phyloP scores from a whole-genome alignment of 305 asterid genomes.

The Fraxinus greggii region DNA sequence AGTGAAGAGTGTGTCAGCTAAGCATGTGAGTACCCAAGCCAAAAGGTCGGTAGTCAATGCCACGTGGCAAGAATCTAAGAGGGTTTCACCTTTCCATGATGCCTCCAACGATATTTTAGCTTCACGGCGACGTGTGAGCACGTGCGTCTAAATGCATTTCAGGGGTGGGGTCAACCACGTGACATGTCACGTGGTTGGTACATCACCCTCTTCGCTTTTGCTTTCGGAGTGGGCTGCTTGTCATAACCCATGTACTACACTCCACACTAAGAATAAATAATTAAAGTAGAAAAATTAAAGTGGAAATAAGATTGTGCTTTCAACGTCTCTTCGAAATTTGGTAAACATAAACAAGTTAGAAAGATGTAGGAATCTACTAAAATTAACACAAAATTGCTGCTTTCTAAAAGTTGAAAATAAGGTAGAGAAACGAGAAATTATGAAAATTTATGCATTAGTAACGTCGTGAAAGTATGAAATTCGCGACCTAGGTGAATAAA shows the following conservation, averaged over 20 bases:
- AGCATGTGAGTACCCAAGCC: slow-evolving; percentile 46
- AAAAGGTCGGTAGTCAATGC: slow-evolving; percentile 40
- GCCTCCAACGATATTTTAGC: slow-evolving; percentile 23
- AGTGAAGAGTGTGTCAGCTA: slow-evolving; percentile 44
- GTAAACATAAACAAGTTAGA: not conserved
- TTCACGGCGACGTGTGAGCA: slow-evolving; percentile 36
- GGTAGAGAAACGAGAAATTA: not conserved
- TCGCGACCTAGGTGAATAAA: not conserved
- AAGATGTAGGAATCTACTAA: not conserved
- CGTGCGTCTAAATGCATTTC: slow-evolving; percentile 29
- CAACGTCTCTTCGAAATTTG: not conserved
- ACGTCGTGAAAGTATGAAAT: too few species aligned
- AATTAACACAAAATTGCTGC: not conserved
- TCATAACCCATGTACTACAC: slow-evolving; percentile 1
- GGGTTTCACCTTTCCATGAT: slow-evolving; percentile 5
- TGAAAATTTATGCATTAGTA: not conserved
- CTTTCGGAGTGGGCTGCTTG: slow-evolving; percentile 3
- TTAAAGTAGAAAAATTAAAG: not conserved
- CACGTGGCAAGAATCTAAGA: slow-evolving; percentile 35
- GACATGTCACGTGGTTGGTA: slow-evolving; percentile 29
- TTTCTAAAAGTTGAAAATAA: not conserved
- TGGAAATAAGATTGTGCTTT: not conserved
- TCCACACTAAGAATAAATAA: not conserved
- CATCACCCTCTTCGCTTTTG: not conserved
- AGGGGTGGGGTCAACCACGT: slow-evolving; percentile 15